Percentiles rank a stretch among this genome's conserved stretches.
phyloP scores from a whole-genome alignment of 176 grass and related monocot species.

The barley (Hordeum vulgare) region DNA sequence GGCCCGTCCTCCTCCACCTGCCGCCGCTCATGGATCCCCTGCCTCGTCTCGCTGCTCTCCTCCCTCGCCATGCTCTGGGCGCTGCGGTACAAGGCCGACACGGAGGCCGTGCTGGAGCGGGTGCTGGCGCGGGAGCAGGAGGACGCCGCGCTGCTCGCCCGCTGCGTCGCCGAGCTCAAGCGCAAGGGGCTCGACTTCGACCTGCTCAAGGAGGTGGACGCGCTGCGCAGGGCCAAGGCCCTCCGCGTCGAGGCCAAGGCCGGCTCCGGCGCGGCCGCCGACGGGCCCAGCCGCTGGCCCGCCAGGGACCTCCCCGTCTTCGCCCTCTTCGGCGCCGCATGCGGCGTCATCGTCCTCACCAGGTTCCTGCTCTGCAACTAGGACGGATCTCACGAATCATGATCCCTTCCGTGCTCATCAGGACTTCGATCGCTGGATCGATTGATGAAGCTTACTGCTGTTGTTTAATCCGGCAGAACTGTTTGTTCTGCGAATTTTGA shows the following conservation, averaged over 20 bases:
- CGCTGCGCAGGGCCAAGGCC: conserved; percentile 82
- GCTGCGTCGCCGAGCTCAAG: conserved; percentile 75
- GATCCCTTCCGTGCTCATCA: neutral
- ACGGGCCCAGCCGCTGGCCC: conserved; percentile 43
- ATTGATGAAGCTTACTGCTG: no score
- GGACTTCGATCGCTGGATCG: neutral
- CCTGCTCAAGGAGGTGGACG: conserved; percentile 94
- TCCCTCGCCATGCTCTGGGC: conserved; percentile 79
- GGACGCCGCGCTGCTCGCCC: conserved; percentile 62
- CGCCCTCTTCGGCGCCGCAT: conserved; percentile 47
- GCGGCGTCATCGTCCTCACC: conserved; percentile 60
- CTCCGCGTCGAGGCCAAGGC: conserved; percentile 82
- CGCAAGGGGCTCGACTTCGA: conserved; percentile 78
- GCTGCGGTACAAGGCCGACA: conserved; percentile 87
- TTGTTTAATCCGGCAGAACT: conserved; percentile 37
- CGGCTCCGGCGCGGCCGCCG: conserved; percentile 19
- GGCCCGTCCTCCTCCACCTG: neutral
- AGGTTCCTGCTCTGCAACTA: conserved; percentile 86
- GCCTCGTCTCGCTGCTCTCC: conserved; percentile 64
- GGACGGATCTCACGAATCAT: no score
- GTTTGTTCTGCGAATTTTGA: conserved; percentile 62
- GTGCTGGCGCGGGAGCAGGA: conserved; percentile 77
- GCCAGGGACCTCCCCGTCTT: conserved; percentile 59
- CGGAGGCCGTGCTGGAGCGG: conserved; percentile 54
- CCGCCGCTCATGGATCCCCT: conserved; percentile 73